Evolutionary conservation across 2,329 filamentous ascomycete species (phyloP), one percentile per base, ranked within the genome.

Genomic region (Hypoxylon sp.): DNA sequence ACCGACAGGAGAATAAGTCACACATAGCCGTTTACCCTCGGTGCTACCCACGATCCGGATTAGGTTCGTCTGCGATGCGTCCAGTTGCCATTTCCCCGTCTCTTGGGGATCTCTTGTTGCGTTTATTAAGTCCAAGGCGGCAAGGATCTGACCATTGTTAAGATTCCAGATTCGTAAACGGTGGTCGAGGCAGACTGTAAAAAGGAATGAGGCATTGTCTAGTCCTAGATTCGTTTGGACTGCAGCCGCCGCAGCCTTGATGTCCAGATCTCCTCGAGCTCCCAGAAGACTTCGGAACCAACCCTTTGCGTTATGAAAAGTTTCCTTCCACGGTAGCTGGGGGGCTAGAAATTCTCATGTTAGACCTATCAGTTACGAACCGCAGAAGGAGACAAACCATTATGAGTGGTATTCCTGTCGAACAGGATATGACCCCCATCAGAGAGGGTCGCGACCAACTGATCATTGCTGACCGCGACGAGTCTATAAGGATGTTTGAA

Each of bases 161-260:
- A 95, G 84, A 76, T 97, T 96, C 95, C 96, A 98, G 42, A 96
- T 90, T 75, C 94, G 91, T 77, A 99, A 83, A 10, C 90, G 91
- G 78, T 99, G 94, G 74, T 99, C 94, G 66, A 99, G 84, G 70
- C 92, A 96, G 53, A 97, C 89, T 0, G 94, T 94, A 74, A 97
- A 93, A 1, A 88, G 83, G 71, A 88, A 90, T 1, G 84, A 80
- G 5, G 80, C 80, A 54, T 83, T 79, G 8, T 86, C 81, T 19
- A 86, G 78, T 3, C 85, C 86, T 66, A 88, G 79, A 29, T 82
- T 79, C 10, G 86, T 84, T 57, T 87, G 78, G 78, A 88, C 80
- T 71, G 88, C 86, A 3, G 91, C 90, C 0, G 89, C 90, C 3
- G 91, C 90, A 2, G 92, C 86, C 63, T 88, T 90, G 67, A 88